Evolutionary conservation across 495 filamentous ascomycete genomes (phyloP).

Genomic region (Trichocladium antarcticum): DNA sequence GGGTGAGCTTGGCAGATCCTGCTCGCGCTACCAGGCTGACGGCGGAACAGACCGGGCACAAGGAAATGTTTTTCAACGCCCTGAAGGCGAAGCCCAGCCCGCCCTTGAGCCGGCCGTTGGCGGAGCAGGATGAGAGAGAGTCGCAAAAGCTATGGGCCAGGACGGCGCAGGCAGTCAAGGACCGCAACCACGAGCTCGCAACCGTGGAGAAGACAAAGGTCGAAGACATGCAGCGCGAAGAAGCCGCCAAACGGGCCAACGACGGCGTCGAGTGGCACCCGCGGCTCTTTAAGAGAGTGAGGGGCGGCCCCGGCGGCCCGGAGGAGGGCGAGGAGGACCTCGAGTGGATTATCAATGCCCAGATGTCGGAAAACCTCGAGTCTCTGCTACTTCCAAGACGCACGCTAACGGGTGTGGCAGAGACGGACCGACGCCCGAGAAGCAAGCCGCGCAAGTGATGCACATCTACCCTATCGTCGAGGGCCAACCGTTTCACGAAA

Average conservation of each 20-base stretch:
- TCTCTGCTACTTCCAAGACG: not conserved
- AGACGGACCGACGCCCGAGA: slow-evolving; percentile 57
- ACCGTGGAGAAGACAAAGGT: slow-evolving; percentile 93
- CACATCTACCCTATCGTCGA: slow-evolving; percentile 74
- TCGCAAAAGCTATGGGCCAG: slow-evolving; percentile 78
- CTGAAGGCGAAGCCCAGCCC: slow-evolving; percentile 60
- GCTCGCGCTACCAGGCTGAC: not conserved
- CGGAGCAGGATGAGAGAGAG: slow-evolving; percentile 84
- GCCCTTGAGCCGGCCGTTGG: slow-evolving; percentile 62
- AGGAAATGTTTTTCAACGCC: slow-evolving; percentile 83
- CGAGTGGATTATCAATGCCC: slow-evolving; percentile 89
- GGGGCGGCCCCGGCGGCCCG: slow-evolving; percentile 56
- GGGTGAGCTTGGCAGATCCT: slow-evolving; percentile 41
- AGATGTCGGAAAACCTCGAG: slow-evolving; percentile 51
- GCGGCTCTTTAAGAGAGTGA: slow-evolving; percentile 64
- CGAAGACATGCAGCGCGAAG: slow-evolving; percentile 81
- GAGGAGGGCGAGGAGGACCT: slow-evolving; percentile 79
- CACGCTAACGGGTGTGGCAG: slow-evolving; percentile 24
- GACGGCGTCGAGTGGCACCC: slow-evolving; percentile 86
- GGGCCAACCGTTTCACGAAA: slow-evolving; percentile 47
- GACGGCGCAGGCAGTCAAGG: slow-evolving; percentile 68
- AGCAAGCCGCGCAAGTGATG: slow-evolving; percentile 74
- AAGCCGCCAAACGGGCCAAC: slow-evolving; percentile 69
- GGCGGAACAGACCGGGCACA: slow-evolving; percentile 65
- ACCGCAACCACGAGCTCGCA: slow-evolving; percentile 74